Conservation (phyloP, 805 yeast genomes). For the Starmerella tilneyi region DNA sequence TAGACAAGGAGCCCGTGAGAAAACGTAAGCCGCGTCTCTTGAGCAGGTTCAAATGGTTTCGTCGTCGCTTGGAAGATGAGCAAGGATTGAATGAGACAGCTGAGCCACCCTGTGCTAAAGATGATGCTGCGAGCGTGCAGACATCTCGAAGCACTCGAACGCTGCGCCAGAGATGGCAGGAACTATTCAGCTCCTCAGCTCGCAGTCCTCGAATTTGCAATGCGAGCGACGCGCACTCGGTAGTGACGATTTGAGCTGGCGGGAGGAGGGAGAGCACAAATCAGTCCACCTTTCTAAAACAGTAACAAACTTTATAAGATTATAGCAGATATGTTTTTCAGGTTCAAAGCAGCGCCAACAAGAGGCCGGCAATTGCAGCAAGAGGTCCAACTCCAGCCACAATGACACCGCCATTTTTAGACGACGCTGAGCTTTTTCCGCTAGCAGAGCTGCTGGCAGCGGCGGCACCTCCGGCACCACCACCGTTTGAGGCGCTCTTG, state of each 20-base stretch:
- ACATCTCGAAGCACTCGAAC: background rate
- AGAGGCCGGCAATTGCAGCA: too few relatives aligned
- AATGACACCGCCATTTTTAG: too few relatives aligned
- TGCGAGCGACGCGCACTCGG: background rate
- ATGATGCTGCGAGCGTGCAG: background rate
- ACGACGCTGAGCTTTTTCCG: too few relatives aligned
- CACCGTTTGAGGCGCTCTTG: too few relatives aligned
- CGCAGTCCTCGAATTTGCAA: background rate
- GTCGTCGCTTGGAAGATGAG: background rate
- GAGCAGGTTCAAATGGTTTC: background rate
- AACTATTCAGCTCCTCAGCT: background rate
- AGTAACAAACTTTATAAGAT: too few relatives aligned
- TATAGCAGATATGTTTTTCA: too few relatives aligned
- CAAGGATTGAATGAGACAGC: background rate
- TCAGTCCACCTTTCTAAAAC: too few relatives aligned
- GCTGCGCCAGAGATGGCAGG: background rate
- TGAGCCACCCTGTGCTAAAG: background rate
- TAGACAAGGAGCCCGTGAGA: background rate
- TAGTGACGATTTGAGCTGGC: slow-evolving; percentile 1
- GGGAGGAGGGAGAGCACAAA: too few relatives aligned
- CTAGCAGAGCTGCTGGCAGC: too few relatives aligned
- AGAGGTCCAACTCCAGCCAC: too few relatives aligned
- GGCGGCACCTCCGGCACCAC: too few relatives aligned
- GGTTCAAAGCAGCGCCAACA: too few relatives aligned
- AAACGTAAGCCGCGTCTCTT: background rate